phyloP scores from a whole-genome alignment of 2,329 filamentous ascomycete species.

The Fusarium sp. region DNA sequence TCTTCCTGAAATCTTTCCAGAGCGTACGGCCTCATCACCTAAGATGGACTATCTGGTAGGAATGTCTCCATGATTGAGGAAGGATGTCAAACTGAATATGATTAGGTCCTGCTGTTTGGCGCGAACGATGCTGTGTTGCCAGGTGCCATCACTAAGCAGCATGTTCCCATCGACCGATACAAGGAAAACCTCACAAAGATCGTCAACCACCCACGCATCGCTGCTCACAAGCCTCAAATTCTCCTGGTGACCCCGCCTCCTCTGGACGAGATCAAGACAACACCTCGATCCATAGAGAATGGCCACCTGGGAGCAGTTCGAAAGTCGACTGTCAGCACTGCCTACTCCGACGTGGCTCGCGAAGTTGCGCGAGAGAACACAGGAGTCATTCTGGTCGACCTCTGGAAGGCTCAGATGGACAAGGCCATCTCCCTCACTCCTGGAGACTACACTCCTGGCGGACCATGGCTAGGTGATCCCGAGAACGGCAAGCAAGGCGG shows the following conservation, averaged over 20 bases:
- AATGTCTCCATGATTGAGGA: slow-evolving; percentile 28
- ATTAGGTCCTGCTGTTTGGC: slow-evolving; percentile 81
- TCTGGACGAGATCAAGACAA: slow-evolving; percentile 78
- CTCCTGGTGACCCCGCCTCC: slow-evolving; percentile 87
- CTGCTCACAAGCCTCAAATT: slow-evolving; percentile 76
- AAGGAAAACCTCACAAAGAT: slow-evolving; percentile 77
- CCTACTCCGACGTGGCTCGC: slow-evolving; percentile 71
- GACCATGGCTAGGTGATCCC: slow-evolving; percentile 61
- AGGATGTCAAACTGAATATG: slow-evolving; percentile 32
- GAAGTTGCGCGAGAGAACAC: slow-evolving; percentile 75
- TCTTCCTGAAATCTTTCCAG: slow-evolving; percentile 76
- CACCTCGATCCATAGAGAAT: slow-evolving; percentile 58
- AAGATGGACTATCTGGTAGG: slow-evolving; percentile 75
- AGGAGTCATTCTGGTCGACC: slow-evolving; percentile 77
- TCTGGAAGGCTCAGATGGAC: slow-evolving; percentile 83
- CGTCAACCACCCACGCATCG: slow-evolving; percentile 75
- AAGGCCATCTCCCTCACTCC: slow-evolving; percentile 69
- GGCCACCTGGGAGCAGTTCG: slow-evolving; percentile 59
- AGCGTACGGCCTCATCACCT: slow-evolving; percentile 63
- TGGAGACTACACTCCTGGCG: slow-evolving; percentile 64
- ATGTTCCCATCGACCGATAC: slow-evolving; percentile 82
- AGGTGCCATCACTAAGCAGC: slow-evolving; percentile 72
- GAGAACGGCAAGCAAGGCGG: slow-evolving; percentile 62
- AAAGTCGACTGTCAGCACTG: slow-evolving; percentile 60
- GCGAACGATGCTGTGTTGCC: slow-evolving; percentile 88